A percentile compares a stretch with the other conserved stretches of the same genome.
These are phyloP conservation scores for Pseudoturritis turrita DNA, from an alignment of 345 rosid species.

Conservation along the genomic window DNA sequence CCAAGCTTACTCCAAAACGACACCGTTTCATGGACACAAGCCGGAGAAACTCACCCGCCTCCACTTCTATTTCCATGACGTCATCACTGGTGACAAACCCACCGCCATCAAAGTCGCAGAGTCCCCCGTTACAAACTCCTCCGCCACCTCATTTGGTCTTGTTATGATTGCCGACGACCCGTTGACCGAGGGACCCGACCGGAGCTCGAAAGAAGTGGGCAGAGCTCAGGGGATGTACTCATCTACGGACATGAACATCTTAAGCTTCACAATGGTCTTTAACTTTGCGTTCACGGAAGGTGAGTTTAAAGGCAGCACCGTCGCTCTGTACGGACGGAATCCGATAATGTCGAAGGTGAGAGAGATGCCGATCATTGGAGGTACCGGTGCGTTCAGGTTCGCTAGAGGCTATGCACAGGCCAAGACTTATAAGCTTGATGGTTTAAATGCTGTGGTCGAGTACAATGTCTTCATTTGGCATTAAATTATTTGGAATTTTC, in stretches of 20 bases:
- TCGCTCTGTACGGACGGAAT: slow-evolving; percentile 48
- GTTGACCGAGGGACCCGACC: slow-evolving; percentile 40
- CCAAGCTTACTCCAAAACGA: slow-evolving; percentile 20
- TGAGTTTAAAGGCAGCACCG: slow-evolving; percentile 55
- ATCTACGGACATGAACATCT: slow-evolving; percentile 28
- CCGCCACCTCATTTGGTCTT: slow-evolving; percentile 36
- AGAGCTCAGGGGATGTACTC: slow-evolving; percentile 55
- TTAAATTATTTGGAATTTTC: background rate
- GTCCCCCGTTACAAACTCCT: slow-evolving; percentile 29
- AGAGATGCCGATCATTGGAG: slow-evolving; percentile 32
- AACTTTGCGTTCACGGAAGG: slow-evolving; percentile 54
- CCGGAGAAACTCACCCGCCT: slow-evolving; percentile 49
- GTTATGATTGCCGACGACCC: slow-evolving; percentile 48
- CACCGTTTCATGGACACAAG: slow-evolving; percentile 18
- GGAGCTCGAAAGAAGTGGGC: slow-evolving; percentile 46
- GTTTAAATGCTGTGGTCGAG: slow-evolving; percentile 26
- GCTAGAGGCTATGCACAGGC: slow-evolving; percentile 38
- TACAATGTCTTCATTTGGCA: slow-evolving; percentile 13
- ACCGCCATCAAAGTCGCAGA: slow-evolving; percentile 38
- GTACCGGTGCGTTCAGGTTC: slow-evolving; percentile 38
- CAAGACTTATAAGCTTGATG: slow-evolving; percentile 11
- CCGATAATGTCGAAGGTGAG: slow-evolving; percentile 3
- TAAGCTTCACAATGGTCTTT: slow-evolving; percentile 43
- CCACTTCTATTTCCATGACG: slow-evolving; percentile 62
- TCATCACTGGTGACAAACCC: slow-evolving; percentile 36